Evolutionary conservation across 2,329 filamentous ascomycete species (phyloP).

Genomic region (Penicillium brevicompactum): DNA sequence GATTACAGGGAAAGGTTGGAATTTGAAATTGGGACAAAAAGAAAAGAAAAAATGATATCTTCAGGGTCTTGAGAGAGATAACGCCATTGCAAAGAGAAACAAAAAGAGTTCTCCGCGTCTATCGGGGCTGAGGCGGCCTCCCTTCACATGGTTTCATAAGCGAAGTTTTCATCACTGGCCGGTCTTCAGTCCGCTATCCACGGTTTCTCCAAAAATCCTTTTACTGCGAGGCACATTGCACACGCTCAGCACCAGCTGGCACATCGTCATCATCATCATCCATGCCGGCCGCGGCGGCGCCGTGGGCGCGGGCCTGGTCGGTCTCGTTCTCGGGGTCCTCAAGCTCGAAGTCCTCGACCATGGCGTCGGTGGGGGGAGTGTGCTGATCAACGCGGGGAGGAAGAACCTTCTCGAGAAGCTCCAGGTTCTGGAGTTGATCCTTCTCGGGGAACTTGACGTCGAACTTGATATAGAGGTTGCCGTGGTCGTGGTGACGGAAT

Average conservation of each 20-base stretch:
- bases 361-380: slow-evolving; percentile 75
- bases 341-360: slow-evolving; percentile 86
- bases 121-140: slow-evolving; percentile 20
- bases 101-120: slow-evolving; percentile 23
- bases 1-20: slow-evolving; percentile 16
- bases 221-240: slow-evolving; percentile 57
- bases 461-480: slow-evolving; percentile 97
- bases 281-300: slow-evolving; percentile 58
- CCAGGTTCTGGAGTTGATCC: slow-evolving; percentile 68
- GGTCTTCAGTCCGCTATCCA: slow-evolving; percentile 23
- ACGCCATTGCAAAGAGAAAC: slow-evolving; percentile 39
- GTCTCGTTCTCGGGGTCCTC: slow-evolving; percentile 78
- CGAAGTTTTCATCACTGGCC: slow-evolving; percentile 33
- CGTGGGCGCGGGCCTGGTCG: slow-evolving; percentile 66
- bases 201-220: slow-evolving; percentile 12
- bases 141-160: slow-evolving; percentile 41
- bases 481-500: slow-evolving; percentile 88
- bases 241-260: slow-evolving; percentile 51
- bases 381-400: slow-evolving; percentile 68
- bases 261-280: slow-evolving; percentile 71
- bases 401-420: slow-evolving; percentile 80
- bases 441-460: slow-evolving; percentile 94
- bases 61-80: slow-evolving; percentile 34
- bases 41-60: slow-evolving; percentile 27
- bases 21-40: slow-evolving; percentile 17